Evolutionary conservation across 192 early-diverging fungal species (phyloP), one percentile per base, ranked within the genome.

Genomic region (Chytriomyces sp.): DNA sequence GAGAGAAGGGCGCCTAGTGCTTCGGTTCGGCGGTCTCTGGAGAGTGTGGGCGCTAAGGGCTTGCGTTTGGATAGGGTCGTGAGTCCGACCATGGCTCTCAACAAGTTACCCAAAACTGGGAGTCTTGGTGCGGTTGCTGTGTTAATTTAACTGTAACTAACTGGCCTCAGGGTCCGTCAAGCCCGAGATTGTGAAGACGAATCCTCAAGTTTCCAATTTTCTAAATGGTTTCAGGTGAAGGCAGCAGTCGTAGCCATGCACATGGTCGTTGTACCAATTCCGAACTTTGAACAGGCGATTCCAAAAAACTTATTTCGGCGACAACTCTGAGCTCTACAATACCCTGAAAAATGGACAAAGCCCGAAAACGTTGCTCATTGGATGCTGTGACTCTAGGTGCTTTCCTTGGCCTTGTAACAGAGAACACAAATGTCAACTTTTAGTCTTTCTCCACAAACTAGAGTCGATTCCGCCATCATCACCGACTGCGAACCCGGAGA

Each of bases 401-500:
- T 49, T 49, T 1, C 44, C 22, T 49, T 49, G 22, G 44, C 2
- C 1, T 49, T 49, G 2, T n/a, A n/a, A n/a, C n/a, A n/a, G n/a
- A 2, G 14, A 22, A 49, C 14, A 49, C 14, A n/a, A 0, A 49
- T 14, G 17, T 32, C 22, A 34, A 17, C 19, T n/a, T 22, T 70
- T 54, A 14, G 22, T 49, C 3, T 60, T 26, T n/a, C n/a, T n/a
- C n/a, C n/a, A n/a, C n/a, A n/a, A n/a, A n/a, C n/a, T 44, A 70
- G 78, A 53, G 80, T 80, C 53, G 82, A 83, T 61, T 79, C 82
- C 14, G 82, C 82, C 6, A 80, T 83, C 58, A 79, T 83, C 56
- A 83, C 82, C 6, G 82, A 83, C 69, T 83, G 82, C 56, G 82
- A 83, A 39, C 82, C 82, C 2, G 82, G 81, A 4, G 82, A 83